Conservation (phyloP, 805 yeast genomes). For the Kluyveromyces wickerhamii region DNA sequence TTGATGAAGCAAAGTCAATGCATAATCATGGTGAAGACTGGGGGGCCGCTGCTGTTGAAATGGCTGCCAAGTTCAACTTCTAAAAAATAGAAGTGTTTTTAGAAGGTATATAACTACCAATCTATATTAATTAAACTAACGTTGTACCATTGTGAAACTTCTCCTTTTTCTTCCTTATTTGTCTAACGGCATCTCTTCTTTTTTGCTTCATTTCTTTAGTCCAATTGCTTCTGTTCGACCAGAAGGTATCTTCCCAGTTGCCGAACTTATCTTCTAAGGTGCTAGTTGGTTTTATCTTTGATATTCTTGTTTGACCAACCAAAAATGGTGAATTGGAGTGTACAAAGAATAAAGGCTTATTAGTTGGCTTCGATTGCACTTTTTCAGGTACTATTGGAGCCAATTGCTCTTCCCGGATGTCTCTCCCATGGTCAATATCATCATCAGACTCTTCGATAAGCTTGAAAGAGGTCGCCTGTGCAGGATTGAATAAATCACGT, state of each 20-base stretch:
- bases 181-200: conserved; percentile 64
- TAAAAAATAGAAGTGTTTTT: too few species aligned
- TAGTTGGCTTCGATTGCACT: conserved; percentile 23
- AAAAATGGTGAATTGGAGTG: conserved; percentile 84
- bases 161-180: conserved; percentile 37
- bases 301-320: conserved; percentile 73
- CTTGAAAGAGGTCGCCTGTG: conserved; percentile 34
- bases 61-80: conserved; percentile 51
- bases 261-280: conserved; percentile 29
- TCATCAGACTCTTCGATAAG: conserved; percentile 38
- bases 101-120: too few species aligned
- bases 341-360: conserved; percentile 63
- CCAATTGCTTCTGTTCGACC: conserved; percentile 75
- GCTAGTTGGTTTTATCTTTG: conserved; percentile 34
- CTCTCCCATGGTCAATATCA: conserved; percentile 37
- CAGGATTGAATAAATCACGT: conserved; percentile 50
- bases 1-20: conserved; percentile 51
- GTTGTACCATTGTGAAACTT: background rate
- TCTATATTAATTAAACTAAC: background rate
- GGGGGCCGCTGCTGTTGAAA: conserved; percentile 99
- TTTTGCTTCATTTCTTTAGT: conserved; percentile 66
- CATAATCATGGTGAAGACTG: conserved; percentile 98
- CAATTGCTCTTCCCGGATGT: conserved; percentile 13
- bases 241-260: conserved; percentile 69
- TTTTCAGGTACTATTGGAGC: conserved; percentile 11